These are phyloP conservation scores for Penicillium atrosanguineum DNA, from an alignment of 495 filamentous ascomycete species.

Conservation along the genomic window DNA sequence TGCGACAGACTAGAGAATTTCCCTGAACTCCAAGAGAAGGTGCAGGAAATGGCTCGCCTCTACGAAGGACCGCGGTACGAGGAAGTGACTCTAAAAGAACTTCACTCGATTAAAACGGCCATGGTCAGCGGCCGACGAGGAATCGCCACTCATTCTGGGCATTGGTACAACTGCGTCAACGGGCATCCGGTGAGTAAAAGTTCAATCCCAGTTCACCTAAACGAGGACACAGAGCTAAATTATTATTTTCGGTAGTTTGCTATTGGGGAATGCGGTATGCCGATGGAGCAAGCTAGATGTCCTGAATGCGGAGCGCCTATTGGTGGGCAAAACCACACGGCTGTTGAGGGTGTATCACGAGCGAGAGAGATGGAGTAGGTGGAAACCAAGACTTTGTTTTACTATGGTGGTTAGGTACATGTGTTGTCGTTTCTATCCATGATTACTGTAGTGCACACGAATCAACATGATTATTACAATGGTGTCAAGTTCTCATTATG, in stretches of 20 bases:
- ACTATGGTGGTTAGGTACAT: too few species aligned
- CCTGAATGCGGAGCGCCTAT: conserved; percentile 13
- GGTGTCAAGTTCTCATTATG: too few species aligned
- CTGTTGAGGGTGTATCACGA: conserved; percentile 11
- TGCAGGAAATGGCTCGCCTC: conserved; percentile 8
- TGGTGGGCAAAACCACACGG: conserved; percentile 7
- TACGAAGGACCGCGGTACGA: conserved; percentile 12
- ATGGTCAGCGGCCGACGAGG: conserved; percentile 14
- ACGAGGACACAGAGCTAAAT: not conserved
- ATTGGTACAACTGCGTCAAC: conserved; percentile 21
- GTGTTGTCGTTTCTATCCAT: too few species aligned
- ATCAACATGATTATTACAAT: too few species aligned
- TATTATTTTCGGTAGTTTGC: conserved; percentile 10
- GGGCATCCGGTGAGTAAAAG: conserved; percentile 14
- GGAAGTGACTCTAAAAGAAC: conserved; percentile 9
- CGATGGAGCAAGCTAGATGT: conserved; percentile 15
- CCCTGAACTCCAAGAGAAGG: conserved; percentile 4
- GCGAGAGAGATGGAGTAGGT: conserved; percentile 39
- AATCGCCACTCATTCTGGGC: conserved; percentile 15
- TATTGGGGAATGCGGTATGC: conserved; percentile 18
- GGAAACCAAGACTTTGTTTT: conserved; percentile 33
- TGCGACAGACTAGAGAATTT: conserved; percentile 6
- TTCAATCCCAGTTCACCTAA: conserved; percentile 3
- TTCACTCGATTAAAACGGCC: conserved; percentile 9
- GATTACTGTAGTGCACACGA: too few species aligned